These are phyloP conservation scores for Paspalum vaginatum DNA, from an alignment of 176 grass and related monocot genomes.

Conservation along the genomic window DNA sequence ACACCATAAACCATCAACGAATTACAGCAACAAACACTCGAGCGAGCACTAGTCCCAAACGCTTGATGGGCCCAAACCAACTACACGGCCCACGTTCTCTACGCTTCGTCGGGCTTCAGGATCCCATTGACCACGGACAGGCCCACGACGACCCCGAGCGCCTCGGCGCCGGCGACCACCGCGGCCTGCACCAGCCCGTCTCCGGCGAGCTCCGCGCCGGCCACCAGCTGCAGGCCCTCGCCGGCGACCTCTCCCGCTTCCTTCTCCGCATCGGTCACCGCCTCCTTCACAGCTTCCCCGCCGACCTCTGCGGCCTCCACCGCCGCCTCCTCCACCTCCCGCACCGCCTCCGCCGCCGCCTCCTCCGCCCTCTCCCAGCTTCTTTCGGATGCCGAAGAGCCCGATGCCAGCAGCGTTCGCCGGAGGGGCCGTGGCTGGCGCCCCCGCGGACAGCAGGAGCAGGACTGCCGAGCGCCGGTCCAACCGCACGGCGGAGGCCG, in stretches of 20 bases:
- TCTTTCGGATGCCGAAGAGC: conserved; percentile 86
- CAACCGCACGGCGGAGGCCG: conserved; percentile 35
- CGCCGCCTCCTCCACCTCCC: conserved; percentile 62
- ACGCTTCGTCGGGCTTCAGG: conserved; percentile 61
- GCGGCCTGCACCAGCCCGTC: conserved; percentile 81
- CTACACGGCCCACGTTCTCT: conserved; percentile 1
- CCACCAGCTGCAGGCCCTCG: conserved; percentile 41
- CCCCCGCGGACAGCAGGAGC: conserved; percentile 61
- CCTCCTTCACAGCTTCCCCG: conserved; percentile 49
- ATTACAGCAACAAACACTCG: not conserved
- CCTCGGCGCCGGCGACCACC: conserved; percentile 76
- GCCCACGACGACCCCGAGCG: conserved; percentile 65
- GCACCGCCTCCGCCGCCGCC: conserved; percentile 44
- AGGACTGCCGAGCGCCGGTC: conserved; percentile 61
- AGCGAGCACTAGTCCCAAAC: conserved; percentile 13
- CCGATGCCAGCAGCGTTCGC: conserved; percentile 64
- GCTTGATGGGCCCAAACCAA: not conserved
- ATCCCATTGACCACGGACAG: conserved; percentile 87
- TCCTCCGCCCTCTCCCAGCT: conserved; percentile 68
- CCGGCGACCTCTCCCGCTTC: conserved; percentile 48
- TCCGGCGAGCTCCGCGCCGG: conserved; percentile 56
- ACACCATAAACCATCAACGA: not conserved
- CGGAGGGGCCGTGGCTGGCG: conserved; percentile 2
- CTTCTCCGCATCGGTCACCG: conserved; percentile 35
- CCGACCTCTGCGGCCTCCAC: conserved; percentile 58